Percentiles rank a stretch among this genome's conserved stretches.
Conservation (phyloP, 345 rosid species). For the Eucalyptus cloeziana region DNA sequence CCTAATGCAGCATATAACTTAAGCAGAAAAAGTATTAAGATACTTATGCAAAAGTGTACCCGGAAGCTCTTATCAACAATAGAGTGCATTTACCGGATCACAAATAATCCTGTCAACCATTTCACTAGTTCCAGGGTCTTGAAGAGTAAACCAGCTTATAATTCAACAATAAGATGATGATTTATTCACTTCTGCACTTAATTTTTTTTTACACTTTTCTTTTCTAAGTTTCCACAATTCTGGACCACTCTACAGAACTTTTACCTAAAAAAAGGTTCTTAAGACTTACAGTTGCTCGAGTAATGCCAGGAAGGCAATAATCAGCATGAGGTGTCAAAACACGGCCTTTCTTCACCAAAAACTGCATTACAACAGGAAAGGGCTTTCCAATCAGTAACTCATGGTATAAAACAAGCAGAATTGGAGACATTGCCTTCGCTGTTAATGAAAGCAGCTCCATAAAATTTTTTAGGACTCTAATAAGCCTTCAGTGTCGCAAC, state of each 20-base stretch:
- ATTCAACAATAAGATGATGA: background rate
- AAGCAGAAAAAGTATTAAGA: background rate
- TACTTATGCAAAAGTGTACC: background rate
- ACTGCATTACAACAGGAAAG: conserved; percentile 22
- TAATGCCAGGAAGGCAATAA: conserved; percentile 91
- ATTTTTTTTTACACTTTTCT: background rate
- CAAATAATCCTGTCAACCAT: background rate
- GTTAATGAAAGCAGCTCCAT: background rate
- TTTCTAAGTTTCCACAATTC: background rate
- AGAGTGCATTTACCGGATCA: background rate
- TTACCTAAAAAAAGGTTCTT: background rate
- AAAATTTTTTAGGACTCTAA: background rate
- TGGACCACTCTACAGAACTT: background rate
- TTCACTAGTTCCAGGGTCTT: background rate
- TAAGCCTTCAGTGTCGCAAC: background rate
- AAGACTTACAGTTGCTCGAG: conserved; percentile 68
- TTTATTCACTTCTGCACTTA: background rate
- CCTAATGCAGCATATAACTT: background rate
- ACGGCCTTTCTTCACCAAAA: conserved; percentile 73
- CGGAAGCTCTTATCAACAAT: background rate
- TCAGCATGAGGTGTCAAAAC: conserved; percentile 86
- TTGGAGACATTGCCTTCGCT: background rate
- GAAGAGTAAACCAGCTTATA: background rate
- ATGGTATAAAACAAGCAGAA: background rate
- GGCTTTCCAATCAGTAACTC: background rate